Evolutionary conservation across 345 rosid genomes (phyloP).

Genomic region (Aegle marmelos): DNA sequence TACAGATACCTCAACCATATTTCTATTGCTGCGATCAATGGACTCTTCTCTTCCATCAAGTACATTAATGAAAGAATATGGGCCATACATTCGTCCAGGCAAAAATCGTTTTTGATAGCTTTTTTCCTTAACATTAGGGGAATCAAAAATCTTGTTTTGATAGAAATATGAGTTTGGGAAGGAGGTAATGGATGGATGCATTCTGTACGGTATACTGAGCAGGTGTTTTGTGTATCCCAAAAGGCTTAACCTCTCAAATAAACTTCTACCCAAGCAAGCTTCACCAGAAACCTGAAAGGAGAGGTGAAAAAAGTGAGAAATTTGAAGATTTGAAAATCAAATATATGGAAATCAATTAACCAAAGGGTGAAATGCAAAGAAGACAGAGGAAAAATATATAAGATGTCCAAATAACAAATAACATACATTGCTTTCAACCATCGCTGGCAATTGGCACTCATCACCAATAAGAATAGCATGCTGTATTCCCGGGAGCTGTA

Average conservation of each 20-base stretch:
- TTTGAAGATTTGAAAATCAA: background rate
- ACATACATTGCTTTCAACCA: slow-evolving; percentile 45
- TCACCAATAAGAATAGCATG: slow-evolving; percentile 53
- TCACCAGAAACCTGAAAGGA: slow-evolving; percentile 29
- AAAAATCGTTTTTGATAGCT: background rate
- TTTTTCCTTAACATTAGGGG: background rate
- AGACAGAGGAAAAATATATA: background rate
- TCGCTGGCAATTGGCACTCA: slow-evolving; percentile 48
- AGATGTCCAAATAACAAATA: background rate
- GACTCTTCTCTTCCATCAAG: background rate
- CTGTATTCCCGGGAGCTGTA: slow-evolving; percentile 36
- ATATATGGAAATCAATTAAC: background rate
- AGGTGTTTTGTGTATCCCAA: slow-evolving; percentile 48
- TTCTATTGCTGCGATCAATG: background rate
- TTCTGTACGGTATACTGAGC: slow-evolving; percentile 59
- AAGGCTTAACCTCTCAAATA: slow-evolving; percentile 54
- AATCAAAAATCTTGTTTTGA: slow-evolving; percentile 6
- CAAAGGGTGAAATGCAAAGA: background rate
- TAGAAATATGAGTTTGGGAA: slow-evolving; percentile 61
- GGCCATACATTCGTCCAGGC: slow-evolving; percentile 18
- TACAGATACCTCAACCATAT: slow-evolving; percentile 43
- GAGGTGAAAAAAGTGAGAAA: background rate
- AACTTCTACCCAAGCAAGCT: slow-evolving; percentile 60
- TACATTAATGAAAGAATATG: slow-evolving; percentile 34
- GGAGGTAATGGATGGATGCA: slow-evolving; percentile 72